Conservation (phyloP, 2,329 filamentous ascomycete genomes). For the Paraphaeosphaeria sporulosa region DNA sequence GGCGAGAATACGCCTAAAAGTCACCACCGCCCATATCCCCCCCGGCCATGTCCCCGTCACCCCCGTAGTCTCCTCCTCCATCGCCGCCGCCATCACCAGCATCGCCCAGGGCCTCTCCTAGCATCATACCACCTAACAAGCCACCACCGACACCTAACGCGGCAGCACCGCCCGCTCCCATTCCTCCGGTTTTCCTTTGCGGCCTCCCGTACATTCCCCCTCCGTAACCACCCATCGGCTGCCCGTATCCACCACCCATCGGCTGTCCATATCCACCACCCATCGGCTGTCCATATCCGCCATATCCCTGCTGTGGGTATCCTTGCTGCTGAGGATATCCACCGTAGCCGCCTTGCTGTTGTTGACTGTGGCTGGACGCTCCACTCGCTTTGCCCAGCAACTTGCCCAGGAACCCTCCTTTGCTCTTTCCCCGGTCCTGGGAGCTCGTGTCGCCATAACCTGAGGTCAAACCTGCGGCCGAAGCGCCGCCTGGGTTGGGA, state of each 20-base stretch:
- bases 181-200: constrained; percentile 50
- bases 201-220: constrained; percentile 40
- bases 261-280: constrained; percentile 27
- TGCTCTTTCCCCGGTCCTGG: constrained; percentile 43
- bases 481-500: constrained; percentile 33
- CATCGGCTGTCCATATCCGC: not conserved
- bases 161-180: constrained; percentile 77
- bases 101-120: constrained; percentile 21
- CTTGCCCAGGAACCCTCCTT: constrained; percentile 60
- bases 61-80: constrained; percentile 21
- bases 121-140: constrained; percentile 71
- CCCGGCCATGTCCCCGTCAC: constrained; percentile 25
- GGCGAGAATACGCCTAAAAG: constrained; percentile 18
- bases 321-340: constrained; percentile 42
- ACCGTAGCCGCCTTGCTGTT: constrained; percentile 32
- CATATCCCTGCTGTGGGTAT: constrained; percentile 25
- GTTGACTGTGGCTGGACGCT: constrained; percentile 35
- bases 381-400: constrained; percentile 56
- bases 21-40: constrained; percentile 36
- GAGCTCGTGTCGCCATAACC: constrained; percentile 1
- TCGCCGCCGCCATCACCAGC: constrained; percentile 35
- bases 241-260: constrained; percentile 34
- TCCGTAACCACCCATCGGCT: constrained; percentile 37
- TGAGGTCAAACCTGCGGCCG: constrained; percentile 13
- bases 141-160: constrained; percentile 83